phyloP scores from a whole-genome alignment of 257 asterid genomes.

The Echites panduratus region DNA sequence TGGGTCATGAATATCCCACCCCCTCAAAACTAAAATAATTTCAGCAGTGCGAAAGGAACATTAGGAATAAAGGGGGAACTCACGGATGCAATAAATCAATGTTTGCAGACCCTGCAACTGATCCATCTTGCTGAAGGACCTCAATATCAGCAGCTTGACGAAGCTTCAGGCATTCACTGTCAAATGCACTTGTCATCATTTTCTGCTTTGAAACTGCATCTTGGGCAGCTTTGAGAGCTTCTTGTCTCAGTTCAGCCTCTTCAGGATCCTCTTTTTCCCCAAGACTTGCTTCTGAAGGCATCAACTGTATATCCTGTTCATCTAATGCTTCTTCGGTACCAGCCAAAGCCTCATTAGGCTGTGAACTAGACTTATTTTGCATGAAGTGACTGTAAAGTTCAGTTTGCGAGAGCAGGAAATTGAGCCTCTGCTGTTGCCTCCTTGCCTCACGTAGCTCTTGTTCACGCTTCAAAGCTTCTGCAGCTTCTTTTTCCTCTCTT shows the following conservation, averaged over 20 bases:
- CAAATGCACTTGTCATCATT: conserved; percentile 79
- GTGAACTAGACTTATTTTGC: conserved; percentile 80
- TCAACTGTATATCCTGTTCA: conserved; percentile 43
- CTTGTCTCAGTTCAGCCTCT: conserved; percentile 88
- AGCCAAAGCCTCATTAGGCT: conserved; percentile 50
- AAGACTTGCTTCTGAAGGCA: conserved; percentile 52
- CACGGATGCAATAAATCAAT: conserved; percentile 95
- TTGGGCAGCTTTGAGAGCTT: conserved; percentile 97
- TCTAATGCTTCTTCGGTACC: conserved; percentile 41
- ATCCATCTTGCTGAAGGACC: conserved; percentile 57
- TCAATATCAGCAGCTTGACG: conserved; percentile 60
- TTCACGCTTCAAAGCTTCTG: conserved; percentile 97
- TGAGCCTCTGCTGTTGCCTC: conserved; percentile 98
- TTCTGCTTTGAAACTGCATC: conserved; percentile 99
- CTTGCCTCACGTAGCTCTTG: conserved; percentile 99
- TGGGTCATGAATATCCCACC: background rate
- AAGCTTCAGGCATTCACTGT: conserved; percentile 69
- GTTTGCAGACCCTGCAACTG: conserved; percentile 59
- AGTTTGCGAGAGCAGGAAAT: conserved; percentile 91
- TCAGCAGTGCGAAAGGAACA: background rate
- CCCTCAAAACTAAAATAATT: background rate
- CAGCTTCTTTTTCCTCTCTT: conserved; percentile 98
- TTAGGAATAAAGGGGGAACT: conserved; percentile 22
- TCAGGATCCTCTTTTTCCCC: conserved; percentile 80
- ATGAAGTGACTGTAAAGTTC: conserved; percentile 98